These are phyloP conservation scores for Solioccasus polychromus DNA, from an alignment of 768 basidiomycete species.

Conservation along the genomic window DNA sequence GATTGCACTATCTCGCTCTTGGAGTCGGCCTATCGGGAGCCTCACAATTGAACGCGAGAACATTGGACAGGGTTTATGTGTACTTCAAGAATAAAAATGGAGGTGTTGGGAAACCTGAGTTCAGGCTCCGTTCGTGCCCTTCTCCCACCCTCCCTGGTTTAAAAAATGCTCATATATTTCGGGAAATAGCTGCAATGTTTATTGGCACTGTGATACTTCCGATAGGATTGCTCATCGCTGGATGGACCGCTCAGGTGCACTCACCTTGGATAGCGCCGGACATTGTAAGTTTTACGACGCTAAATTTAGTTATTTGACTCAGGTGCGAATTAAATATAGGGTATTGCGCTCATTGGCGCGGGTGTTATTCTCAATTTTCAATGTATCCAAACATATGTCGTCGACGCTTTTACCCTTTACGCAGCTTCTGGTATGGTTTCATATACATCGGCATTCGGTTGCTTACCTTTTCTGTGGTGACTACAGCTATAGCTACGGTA, in stretches of 20 bases:
- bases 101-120: slow-evolving; percentile 56
- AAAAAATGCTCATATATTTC: slow-evolving; percentile 2
- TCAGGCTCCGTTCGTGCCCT: slow-evolving; percentile 41
- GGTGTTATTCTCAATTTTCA: slow-evolving; percentile 62
- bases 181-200: slow-evolving; percentile 50
- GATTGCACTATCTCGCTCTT: slow-evolving; percentile 69
- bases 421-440: slow-evolving; percentile 57
- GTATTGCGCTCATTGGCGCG: slow-evolving; percentile 52
- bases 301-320: neutral
- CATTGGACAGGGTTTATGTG: slow-evolving; percentile 55
- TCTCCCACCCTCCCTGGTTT: neutral
- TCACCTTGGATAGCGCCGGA: slow-evolving; percentile 72
- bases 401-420: slow-evolving; percentile 64
- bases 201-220: slow-evolving; percentile 61
- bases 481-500: slow-evolving; percentile 60
- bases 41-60: slow-evolving; percentile 52
- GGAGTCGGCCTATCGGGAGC: slow-evolving; percentile 57
- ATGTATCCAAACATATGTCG: slow-evolving; percentile 61
- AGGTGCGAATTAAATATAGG: slow-evolving; percentile 35
- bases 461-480: neutral
- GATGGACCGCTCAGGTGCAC: slow-evolving; percentile 61
- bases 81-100: slow-evolving; percentile 49
- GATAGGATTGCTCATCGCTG: slow-evolving; percentile 62
- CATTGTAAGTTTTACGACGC: slow-evolving; percentile 41
- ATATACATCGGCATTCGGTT: neutral